Evolutionary conservation across 306 rosid genomes (phyloP).

Genomic region (Rosa lucieae): DNA sequence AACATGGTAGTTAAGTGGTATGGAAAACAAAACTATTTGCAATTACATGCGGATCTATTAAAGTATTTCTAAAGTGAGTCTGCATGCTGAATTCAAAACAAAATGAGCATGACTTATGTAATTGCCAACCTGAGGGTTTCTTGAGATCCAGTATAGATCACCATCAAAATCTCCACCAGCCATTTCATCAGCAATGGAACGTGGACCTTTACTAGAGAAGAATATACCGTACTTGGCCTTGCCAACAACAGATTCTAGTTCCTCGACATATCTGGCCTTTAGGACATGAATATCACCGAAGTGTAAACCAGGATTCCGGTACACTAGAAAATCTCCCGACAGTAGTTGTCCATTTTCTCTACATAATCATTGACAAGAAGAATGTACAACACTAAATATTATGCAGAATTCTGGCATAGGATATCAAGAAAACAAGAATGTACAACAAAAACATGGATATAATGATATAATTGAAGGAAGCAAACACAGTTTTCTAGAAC

Average conservation of each 20-base stretch:
- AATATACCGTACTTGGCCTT: constrained; percentile 71
- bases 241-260: constrained; percentile 55
- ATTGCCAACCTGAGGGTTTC: constrained; percentile 56
- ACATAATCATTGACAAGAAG: not conserved
- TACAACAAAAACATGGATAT: not conserved
- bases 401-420: not conserved
- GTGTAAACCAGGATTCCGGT: constrained; percentile 80
- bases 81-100: not conserved
- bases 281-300: constrained; percentile 76
- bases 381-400: no score
- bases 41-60: not conserved
- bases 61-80: not conserved
- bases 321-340: constrained; percentile 69
- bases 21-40: not conserved
- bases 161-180: constrained; percentile 94
- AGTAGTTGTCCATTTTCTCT: constrained; percentile 68
- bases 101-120: not conserved
- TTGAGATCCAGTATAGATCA: constrained; percentile 80
- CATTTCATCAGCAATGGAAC: constrained; percentile 80
- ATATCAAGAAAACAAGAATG: constrained; percentile 1
- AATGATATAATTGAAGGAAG: not conserved
- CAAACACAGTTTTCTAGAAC: not conserved
- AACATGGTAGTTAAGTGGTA: not conserved
- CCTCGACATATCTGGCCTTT: constrained; percentile 50
- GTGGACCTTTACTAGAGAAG: constrained; percentile 75